A percentile compares a stretch with the other conserved stretches of the same genome.
Evolutionary conservation across 495 filamentous ascomycete genomes (phyloP).

Genomic region (Xylaria flabelliformis): DNA sequence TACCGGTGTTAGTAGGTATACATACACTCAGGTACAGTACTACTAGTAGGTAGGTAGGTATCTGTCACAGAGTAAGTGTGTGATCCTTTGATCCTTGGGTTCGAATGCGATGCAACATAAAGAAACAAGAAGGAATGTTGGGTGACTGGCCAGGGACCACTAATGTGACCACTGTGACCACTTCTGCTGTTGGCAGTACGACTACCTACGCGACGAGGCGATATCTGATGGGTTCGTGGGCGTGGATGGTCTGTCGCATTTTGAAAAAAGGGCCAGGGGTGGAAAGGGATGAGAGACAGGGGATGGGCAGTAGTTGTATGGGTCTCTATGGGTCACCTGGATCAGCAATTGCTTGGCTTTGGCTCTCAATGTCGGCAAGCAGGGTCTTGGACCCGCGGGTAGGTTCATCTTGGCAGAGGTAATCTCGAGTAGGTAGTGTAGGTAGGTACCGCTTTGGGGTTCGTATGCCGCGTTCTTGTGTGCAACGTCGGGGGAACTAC

Average conservation of each 20-base stretch:
- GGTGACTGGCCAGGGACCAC: not conserved
- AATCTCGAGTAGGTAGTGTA: no score
- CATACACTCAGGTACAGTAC: not conserved
- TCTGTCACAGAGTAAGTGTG: not conserved
- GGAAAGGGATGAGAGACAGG: constrained; percentile 18
- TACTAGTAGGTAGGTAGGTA: no score
- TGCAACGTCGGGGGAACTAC: not conserved
- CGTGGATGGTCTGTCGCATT: constrained; percentile 5
- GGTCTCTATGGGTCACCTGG: not conserved
- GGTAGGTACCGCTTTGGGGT: not conserved
- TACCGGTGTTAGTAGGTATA: not conserved
- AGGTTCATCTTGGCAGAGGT: not conserved
- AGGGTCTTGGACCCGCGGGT: not conserved
- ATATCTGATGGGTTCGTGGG: not conserved
- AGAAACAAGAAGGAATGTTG: not conserved
- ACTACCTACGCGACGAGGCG: no score
- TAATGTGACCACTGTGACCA: not conserved
- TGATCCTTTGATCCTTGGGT: constrained; percentile 7
- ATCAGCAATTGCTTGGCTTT: constrained; percentile 7
- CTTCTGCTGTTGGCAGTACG: no score
- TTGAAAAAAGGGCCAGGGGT: not conserved
- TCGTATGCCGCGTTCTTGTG: not conserved
- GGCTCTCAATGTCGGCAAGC: not conserved
- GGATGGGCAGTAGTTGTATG: not conserved
- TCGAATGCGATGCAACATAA: constrained; percentile 9